Conservation (phyloP, 2,329 filamentous ascomycete genomes). For the Pseudodiploospora longispora region DNA sequence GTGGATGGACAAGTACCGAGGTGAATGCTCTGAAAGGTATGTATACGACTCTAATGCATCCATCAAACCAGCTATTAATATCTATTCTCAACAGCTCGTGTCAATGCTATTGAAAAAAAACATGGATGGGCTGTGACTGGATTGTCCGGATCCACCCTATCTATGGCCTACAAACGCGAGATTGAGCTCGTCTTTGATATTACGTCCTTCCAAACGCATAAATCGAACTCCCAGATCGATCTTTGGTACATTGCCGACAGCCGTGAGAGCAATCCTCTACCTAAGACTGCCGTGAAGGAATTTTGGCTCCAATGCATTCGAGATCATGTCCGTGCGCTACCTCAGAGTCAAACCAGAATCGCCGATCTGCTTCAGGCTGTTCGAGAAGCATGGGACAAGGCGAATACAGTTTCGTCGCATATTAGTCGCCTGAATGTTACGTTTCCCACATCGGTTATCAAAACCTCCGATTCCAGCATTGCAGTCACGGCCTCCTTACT, state of each 20-base stretch:
- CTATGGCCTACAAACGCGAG: constrained; percentile 64
- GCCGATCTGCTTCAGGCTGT: constrained; percentile 52
- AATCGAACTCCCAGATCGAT: constrained; percentile 51
- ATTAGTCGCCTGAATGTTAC: constrained; percentile 53
- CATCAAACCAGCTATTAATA: constrained; percentile 25
- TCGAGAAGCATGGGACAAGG: constrained; percentile 57
- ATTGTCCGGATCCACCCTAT: constrained; percentile 53
- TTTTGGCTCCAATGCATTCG: constrained; percentile 70
- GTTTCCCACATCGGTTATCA: constrained; percentile 56
- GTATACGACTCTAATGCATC: constrained; percentile 1
- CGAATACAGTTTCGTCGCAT: constrained; percentile 49
- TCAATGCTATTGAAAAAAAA: constrained; percentile 55
- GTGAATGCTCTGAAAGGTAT: constrained; percentile 70
- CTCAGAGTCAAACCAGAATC: constrained; percentile 49
- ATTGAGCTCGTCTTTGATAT: constrained; percentile 68
- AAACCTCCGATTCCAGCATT: constrained; percentile 57
- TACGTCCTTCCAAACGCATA: constrained; percentile 44
- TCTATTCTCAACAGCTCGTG: constrained; percentile 43
- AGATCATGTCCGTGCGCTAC: constrained; percentile 55
- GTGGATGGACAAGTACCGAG: constrained; percentile 80
- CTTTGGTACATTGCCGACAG: constrained; percentile 60
- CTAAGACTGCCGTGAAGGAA: constrained; percentile 57
- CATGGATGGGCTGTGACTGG: constrained; percentile 67
- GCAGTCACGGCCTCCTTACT: constrained; percentile 54
- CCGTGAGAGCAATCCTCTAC: constrained; percentile 43